phyloP scores from a whole-genome alignment of 208 protist genomes.

The Acanthamoeba lenticulata region DNA sequence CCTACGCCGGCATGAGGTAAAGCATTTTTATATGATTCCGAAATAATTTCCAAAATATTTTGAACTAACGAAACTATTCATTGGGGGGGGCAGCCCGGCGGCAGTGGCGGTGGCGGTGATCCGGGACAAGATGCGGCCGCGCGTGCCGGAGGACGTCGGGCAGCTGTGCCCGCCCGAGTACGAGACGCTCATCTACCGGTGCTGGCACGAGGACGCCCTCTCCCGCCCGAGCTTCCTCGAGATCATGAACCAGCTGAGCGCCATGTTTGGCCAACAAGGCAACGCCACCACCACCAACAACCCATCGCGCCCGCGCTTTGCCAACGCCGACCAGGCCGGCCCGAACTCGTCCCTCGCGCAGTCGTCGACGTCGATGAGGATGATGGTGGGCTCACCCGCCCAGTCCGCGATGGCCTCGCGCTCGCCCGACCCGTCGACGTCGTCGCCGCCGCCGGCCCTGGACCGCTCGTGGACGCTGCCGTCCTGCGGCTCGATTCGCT shows the following conservation, averaged over 20 bases:
- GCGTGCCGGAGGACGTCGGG: neutral
- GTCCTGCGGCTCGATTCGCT: neutral
- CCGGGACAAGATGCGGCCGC: conserved; percentile 1
- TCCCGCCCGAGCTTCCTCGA: conserved; percentile 18
- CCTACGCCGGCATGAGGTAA: conserved; percentile 26
- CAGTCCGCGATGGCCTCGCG: no score
- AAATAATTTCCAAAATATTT: neutral
- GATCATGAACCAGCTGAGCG: neutral
- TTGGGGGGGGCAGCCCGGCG: neutral
- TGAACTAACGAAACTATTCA: no score
- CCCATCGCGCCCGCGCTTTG: no score
- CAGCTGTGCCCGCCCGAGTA: neutral
- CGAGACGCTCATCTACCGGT: neutral
- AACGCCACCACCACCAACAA: neutral
- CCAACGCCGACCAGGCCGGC: neutral
- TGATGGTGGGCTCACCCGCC: no score
- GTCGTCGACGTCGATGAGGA: no score
- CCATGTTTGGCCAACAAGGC: neutral
- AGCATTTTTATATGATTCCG: neutral
- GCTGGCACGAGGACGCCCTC: neutral
- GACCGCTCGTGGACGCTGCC: neutral
- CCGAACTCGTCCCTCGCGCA: neutral
- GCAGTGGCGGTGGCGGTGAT: conserved; percentile 28
- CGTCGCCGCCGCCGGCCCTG: neutral
- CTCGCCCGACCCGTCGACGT: neutral